These are phyloP conservation scores for Colletotrichum tanaceti DNA, from an alignment of 2,329 filamentous ascomycete species.

Conservation along the genomic window DNA sequence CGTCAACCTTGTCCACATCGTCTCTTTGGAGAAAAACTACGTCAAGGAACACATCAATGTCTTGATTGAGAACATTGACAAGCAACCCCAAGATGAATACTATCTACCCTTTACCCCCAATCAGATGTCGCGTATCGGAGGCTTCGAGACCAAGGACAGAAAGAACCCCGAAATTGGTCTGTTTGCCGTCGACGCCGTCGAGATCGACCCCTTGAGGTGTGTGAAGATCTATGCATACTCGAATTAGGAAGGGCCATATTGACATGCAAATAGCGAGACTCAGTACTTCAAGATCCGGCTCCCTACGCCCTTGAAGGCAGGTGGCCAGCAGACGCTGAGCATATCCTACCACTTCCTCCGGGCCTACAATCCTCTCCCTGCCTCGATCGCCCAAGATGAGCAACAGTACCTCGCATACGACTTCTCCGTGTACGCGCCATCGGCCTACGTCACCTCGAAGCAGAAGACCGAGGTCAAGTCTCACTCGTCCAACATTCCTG, in stretches of 20 bases:
- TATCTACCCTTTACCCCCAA: conserved; percentile 86
- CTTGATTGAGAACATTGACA: conserved; percentile 88
- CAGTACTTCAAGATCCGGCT: conserved; percentile 90
- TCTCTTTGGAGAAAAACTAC: conserved; percentile 94
- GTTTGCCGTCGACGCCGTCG: conserved; percentile 77
- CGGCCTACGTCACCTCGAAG: conserved; percentile 86
- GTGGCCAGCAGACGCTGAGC: conserved; percentile 83
- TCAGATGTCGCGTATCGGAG: conserved; percentile 81
- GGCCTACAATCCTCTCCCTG: conserved; percentile 83
- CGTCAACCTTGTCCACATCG: conserved; percentile 86
- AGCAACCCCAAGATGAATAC: conserved; percentile 86
- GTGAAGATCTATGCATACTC: conserved; percentile 41
- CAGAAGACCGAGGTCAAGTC: conserved; percentile 99
- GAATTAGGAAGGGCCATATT: background rate
- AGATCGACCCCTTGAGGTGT: conserved; percentile 70
- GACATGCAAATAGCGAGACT: conserved; percentile 62
- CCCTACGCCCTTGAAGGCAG: conserved; percentile 78
- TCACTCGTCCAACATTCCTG: conserved; percentile 79
- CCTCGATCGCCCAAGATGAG: conserved; percentile 83
- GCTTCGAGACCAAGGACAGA: conserved; percentile 92
- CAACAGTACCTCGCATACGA: conserved; percentile 87
- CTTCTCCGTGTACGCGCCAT: conserved; percentile 87
- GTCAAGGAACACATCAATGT: conserved; percentile 92
- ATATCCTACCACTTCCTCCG: conserved; percentile 87
- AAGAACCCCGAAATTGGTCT: conserved; percentile 76